Evolutionary conservation across 768 basidiomycete genomes (phyloP).

Genomic region (Leccinum pellstonianum): DNA sequence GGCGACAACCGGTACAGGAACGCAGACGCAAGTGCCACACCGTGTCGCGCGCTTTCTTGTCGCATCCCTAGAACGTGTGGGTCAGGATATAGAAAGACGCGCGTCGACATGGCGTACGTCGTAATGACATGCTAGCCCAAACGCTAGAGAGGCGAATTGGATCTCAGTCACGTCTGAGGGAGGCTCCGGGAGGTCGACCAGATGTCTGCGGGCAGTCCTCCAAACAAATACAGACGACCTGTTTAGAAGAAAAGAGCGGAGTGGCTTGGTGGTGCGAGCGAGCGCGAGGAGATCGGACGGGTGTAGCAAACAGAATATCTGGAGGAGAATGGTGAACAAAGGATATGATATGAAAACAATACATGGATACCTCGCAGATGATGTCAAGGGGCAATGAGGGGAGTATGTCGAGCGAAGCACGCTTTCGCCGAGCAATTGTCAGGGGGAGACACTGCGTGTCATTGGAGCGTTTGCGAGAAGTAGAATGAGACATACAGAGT

Average conservation of each 20-base stretch:
- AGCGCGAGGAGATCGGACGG: constrained; percentile 48
- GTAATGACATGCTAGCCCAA: constrained; percentile 46
- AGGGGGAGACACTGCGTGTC: background rate
- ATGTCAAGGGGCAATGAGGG: constrained; percentile 35
- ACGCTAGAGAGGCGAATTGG: constrained; percentile 50
- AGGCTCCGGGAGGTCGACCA: constrained; percentile 43
- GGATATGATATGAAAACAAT: background rate
- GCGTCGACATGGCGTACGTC: constrained; percentile 11
- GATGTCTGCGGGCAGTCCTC: constrained; percentile 35
- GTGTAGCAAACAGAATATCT: constrained; percentile 46
- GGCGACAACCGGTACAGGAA: constrained; percentile 29
- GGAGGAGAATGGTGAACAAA: background rate
- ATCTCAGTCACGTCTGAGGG: constrained; percentile 48
- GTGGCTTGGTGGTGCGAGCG: constrained; percentile 40
- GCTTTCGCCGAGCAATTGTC: constrained; percentile 8
- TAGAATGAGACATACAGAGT: constrained; percentile 8
- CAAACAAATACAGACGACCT: constrained; percentile 31
- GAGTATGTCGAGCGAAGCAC: constrained; percentile 30
- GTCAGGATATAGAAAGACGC: constrained; percentile 1
- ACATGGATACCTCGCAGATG: constrained; percentile 23
- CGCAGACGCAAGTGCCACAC: constrained; percentile 36
- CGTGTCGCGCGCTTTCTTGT: constrained; percentile 25
- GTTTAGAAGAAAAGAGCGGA: constrained; percentile 41
- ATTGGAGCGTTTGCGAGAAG: background rate
- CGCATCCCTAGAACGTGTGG: constrained; percentile 20